Evolutionary conservation across 345 rosid genomes (phyloP), one percentile per base, ranked within the genome.

Genomic region (Salix udensis): DNA sequence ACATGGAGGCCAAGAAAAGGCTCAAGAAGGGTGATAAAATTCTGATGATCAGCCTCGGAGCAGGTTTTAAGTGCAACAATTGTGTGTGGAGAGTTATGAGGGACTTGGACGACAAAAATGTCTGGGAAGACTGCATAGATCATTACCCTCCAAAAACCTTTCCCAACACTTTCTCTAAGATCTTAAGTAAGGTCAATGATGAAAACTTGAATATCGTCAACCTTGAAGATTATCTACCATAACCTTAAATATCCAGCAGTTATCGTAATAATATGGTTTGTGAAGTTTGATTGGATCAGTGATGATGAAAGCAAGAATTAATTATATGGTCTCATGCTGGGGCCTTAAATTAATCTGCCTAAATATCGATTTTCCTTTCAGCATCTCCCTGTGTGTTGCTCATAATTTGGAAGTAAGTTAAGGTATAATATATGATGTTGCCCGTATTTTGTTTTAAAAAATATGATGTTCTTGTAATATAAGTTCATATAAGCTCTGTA

Each of bases 91-190:
- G 74, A 81, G 81, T 78, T 2, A 42, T 76, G 44, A 73, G 23
- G 68, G 30, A 36, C 44, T 3, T 79, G 18, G 71, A 37, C 0
- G 70, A 81, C 53, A 77, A 73, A 7, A 91, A 91, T 65, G 90
- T 89, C 14, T 92, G 97, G 97, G 80, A 73, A 69, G 87, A 86
- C n/a, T 83, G 75, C 75, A 55, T 82, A 2, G 76, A 80, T 30
- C 65, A 77, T 6, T 86, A 86, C 71, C 91, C 91, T 7, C 70
- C 77, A 67, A 55, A 73, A 37, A 70, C 76, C 11, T 23, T 64
- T 1, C 46, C 19, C 48, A 87, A 84, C 67, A 83, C 88, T 46
- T 87, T 87, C 81, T 6, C 71, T 73, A 80, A 86, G 66, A 86
- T 75, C 44, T 80, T 73, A 9, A 39, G 74, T 37, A 87, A 87